Base-by-base conservation (phyloP, 495 filamentous ascomycete genomes). In the Letharia lupina region DNA sequence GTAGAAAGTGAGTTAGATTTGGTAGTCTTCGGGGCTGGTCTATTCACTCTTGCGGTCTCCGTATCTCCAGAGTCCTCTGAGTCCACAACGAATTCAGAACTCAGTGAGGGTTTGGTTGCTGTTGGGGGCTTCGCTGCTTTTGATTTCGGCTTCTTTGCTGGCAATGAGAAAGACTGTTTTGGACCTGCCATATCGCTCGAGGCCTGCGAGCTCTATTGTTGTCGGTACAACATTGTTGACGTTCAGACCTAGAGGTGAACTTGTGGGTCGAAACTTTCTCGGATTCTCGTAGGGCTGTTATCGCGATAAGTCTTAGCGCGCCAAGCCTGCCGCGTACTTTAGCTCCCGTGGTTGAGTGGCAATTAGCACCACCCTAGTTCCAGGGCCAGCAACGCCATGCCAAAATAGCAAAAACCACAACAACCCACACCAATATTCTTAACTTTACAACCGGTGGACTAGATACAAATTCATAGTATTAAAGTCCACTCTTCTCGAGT, bases 21-120 rank as follows among this genome's bases (percentile, higher is more conserved):
- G 39, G 52, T n/a, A n/a, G 15, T 37, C 15, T 64, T 54, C 18
- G 44, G 23, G 0, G 11, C 45, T 40, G 20, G 40, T 41, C 40
- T 63, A 37, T 45, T 61, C 10, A 20, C 52, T 7, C 20, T 48
- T 31, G 35, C 35, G 23, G 41, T 42, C 20, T 28, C 23, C 6
- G 35, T 59, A 48, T 48, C 59, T 54, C 23, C 39, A 33, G 50
- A 64, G 2, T 41, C 52, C 35, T 66, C 64, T 37, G 64, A 66
- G n/a, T 66, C 58, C 8, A 42, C 45, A 28, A 66, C 58, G 15
- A 66, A 45, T 54, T 66, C 64, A 8, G 64, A n/a, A 40, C 64
- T 66, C 28, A 33, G 59, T 40, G 50, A 52, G 35, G 37, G 45
- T 16, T 61, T 56, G 4, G 23, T 12, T 44, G 42, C 40, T 6